A percentile compares a stretch with the other conserved stretches of the same genome.
Conservation (phyloP, 2,329 filamentous ascomycete species). For the Fusarium proliferatum region DNA sequence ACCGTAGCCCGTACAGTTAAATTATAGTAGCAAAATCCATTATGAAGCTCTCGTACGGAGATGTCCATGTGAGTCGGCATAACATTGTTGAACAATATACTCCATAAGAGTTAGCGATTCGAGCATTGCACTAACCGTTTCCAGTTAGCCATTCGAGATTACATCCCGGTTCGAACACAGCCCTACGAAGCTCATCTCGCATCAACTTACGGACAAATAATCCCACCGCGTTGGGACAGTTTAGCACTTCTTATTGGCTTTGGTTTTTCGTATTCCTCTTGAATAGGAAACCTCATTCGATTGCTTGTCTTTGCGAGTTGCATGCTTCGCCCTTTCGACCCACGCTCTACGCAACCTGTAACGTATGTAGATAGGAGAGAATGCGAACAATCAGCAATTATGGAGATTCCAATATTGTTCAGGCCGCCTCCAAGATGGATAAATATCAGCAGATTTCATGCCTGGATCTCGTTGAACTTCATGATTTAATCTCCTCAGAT, state of each 20-base stretch:
- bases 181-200: conserved; percentile 23
- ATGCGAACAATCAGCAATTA: background rate
- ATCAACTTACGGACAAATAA: conserved; percentile 13
- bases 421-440: conserved; percentile 11
- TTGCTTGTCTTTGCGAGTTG: background rate
- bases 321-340: background rate
- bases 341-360: background rate
- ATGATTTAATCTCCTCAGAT: background rate
- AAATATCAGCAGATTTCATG: background rate
- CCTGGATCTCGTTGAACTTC: too few species aligned
- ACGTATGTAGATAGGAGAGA: background rate
- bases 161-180: conserved; percentile 31
- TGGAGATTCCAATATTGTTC: background rate
- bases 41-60: background rate
- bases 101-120: conserved; percentile 10
- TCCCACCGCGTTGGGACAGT: conserved; percentile 3
- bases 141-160: conserved; percentile 18
- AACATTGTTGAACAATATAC: background rate
- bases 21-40: background rate
- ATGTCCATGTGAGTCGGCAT: background rate
- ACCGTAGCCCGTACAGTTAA: background rate
- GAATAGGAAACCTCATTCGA: conserved; percentile 40
- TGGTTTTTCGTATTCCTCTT: background rate
- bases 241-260: conserved; percentile 14
- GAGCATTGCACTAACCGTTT: conserved; percentile 8